Evolutionary conservation across 1,139 yeast species (phyloP).

Genomic region (Hanseniaspora gamundiae): DNA sequence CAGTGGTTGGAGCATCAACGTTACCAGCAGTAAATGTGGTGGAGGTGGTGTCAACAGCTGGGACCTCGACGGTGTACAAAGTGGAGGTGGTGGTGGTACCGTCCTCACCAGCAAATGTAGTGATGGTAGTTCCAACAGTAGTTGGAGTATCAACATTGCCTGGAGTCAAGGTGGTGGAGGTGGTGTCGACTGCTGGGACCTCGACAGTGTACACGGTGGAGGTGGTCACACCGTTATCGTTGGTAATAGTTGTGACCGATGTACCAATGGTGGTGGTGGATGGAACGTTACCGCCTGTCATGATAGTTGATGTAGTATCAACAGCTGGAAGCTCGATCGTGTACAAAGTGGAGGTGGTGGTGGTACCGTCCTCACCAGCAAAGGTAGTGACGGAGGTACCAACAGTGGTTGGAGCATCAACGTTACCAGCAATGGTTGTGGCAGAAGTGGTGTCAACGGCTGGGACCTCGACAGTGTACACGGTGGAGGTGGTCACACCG

Average conservation of each 20-base stretch:
- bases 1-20: background rate
- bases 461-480: too few relatives aligned
- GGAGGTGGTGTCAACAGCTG: background rate
- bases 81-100: background rate
- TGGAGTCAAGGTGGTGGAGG: background rate
- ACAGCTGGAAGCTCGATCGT: conserved; percentile 8
- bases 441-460: conserved; percentile 1
- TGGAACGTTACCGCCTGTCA: background rate
- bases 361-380: conserved; percentile 6
- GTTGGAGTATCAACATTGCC: background rate
- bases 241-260: background rate
- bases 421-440: conserved; percentile 3
- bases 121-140: background rate
- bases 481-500: too few relatives aligned
- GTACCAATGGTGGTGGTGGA: background rate
- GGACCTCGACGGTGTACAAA: background rate
- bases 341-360: conserved; percentile 8
- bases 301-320: background rate
- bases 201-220: conserved; percentile 9
- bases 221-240: conserved; percentile 3
- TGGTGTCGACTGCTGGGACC: conserved; percentile 4
- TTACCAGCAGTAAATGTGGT: background rate
- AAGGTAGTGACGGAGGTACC: conserved; percentile 8
- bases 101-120: background rate
- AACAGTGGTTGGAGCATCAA: conserved; percentile 9